Base-by-base conservation (phyloP, 257 asterid species). In the Prunella vulgaris region DNA sequence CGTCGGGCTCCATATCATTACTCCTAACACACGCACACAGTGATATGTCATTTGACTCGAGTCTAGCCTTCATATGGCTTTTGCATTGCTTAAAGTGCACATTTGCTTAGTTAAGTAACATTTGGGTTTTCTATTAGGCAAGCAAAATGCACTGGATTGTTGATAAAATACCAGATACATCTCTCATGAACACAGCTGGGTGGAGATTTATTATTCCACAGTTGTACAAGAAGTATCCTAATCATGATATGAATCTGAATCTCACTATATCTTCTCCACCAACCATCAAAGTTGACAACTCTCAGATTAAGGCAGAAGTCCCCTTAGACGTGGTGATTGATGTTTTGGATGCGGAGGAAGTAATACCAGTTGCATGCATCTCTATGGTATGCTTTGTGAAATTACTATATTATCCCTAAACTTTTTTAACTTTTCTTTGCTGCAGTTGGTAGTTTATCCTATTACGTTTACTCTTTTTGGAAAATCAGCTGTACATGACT, bases 121-220 rank as follows among this genome's bases (percentile, higher is more conserved):
- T 7, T 44, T 54, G 49, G 44, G 70, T 56, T 70, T 72, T 66
- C 71, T 46, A 46, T 78, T 80, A 91, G 99, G 96, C 96, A 10
- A 78, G 67, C 74, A 84, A 85, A 74, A 76, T 94, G 95, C 88
- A 84, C 25, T 85, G 96, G 93, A 64, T 81, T 42, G 91, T 94
- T 25, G 92, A 87, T 72, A 80, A 89, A 73, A 75, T 84, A 46
- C 90, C 96, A 10, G 91, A 89, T 71, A 84, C 86, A 64, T 73
- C 81, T 69, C 82, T 89, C 71, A 48, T 94, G 83, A 94, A 91
- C 87, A 94, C 99, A 49, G 90, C 96, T 70, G 88, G 79, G 65
- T 94, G 97, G 96, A 91, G 88, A 71, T 89, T 80, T 75, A 70
- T 91, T 61, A 46, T 91, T 74, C 99, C 99, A n/a, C 84, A 81